These are phyloP conservation scores for Acer yangbiense DNA, from an alignment of 345 rosid genomes.

Conservation along the genomic window DNA sequence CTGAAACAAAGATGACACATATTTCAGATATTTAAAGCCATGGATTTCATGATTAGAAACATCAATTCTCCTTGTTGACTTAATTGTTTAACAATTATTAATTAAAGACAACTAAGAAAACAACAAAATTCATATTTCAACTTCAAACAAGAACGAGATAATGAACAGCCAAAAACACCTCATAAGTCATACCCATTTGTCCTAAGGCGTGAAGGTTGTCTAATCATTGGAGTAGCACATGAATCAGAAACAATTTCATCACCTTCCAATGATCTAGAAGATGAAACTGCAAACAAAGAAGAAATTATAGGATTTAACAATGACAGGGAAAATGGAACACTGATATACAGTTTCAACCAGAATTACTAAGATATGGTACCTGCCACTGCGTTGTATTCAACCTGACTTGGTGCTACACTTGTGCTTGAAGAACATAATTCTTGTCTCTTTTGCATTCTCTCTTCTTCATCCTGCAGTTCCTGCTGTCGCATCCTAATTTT, in stretches of 20 bases:
- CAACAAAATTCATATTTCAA: not conserved
- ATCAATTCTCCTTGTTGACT: not conserved
- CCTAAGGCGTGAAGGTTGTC: slow-evolving; percentile 49
- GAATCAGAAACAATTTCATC: slow-evolving; percentile 49
- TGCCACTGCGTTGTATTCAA: slow-evolving; percentile 52
- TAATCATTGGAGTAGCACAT: slow-evolving; percentile 35
- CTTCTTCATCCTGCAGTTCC: slow-evolving; percentile 89
- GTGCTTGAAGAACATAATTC: slow-evolving; percentile 68
- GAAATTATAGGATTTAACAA: not conserved
- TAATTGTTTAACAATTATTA: not conserved
- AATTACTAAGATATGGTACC: slow-evolving; percentile 38
- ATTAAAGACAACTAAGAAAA: not conserved
- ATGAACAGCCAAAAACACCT: not conserved
- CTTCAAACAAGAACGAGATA: not conserved
- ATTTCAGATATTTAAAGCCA: not conserved
- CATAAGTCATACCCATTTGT: slow-evolving; percentile 55
- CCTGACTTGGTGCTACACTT: slow-evolving; percentile 49
- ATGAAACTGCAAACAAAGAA: slow-evolving; percentile 46
- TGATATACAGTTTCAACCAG: slow-evolving; percentile 3
- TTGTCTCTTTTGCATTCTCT: slow-evolving; percentile 74
- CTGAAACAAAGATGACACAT: not conserved
- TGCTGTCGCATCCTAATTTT: slow-evolving; percentile 85
- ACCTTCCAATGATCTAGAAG: slow-evolving; percentile 46
- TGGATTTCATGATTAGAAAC: not conserved
- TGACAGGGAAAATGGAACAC: not conserved